Evolutionary conservation across 1,139 yeast species (phyloP).

Genomic region (Nakaseomyces bracarensis): DNA sequence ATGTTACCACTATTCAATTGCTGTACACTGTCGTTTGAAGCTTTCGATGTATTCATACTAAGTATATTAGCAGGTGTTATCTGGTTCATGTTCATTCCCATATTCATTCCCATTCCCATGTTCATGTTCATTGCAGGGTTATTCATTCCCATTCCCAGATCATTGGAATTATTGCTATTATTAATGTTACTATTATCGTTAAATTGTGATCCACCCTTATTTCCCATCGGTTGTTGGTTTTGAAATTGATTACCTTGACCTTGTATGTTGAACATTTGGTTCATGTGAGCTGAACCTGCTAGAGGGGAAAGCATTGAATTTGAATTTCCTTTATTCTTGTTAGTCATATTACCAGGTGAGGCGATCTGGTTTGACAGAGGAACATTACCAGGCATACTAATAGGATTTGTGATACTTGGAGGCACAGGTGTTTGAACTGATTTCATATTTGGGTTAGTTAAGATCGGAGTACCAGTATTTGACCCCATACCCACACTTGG

Average conservation of each 20-base stretch:
- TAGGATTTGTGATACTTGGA: background rate
- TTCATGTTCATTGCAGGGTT: slow-evolving; percentile 6
- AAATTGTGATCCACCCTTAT: background rate
- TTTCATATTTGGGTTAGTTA: background rate
- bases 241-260: background rate
- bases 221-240: background rate
- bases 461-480: background rate
- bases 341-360: background rate
- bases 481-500: background rate
- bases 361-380: background rate
- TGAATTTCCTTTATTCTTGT: background rate
- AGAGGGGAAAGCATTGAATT: background rate
- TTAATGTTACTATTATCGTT: background rate
- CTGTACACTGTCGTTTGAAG: slow-evolving; percentile 10
- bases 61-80: slow-evolving; percentile 30
- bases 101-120: slow-evolving; percentile 6
- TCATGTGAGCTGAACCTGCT: slow-evolving; percentile 1
- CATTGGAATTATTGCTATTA: background rate
- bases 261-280: background rate
- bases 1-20: slow-evolving; percentile 9
- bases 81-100: slow-evolving; percentile 15
- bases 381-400: background rate
- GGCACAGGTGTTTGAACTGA: slow-evolving; percentile 1
- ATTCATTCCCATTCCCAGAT: background rate
- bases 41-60: slow-evolving; percentile 22